A percentile compares a stretch with the other conserved stretches of the same genome.
Conservation (phyloP, 768 basidiomycete genomes). For the Rhizopogon vinicolor region DNA sequence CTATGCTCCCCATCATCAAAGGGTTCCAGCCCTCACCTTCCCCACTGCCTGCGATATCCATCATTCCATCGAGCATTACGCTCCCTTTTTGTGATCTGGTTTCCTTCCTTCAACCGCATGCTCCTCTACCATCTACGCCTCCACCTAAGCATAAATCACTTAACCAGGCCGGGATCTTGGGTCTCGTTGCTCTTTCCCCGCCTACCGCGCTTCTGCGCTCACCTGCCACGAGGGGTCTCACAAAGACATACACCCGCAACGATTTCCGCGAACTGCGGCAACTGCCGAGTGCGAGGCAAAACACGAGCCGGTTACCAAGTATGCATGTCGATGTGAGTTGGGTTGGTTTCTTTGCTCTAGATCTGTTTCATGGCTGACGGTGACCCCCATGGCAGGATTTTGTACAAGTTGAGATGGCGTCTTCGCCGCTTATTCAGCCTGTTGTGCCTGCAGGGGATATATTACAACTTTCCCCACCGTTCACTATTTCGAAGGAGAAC, state of each 20-base stretch:
- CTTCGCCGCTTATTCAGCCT: constrained; percentile 28
- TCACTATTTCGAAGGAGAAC: constrained; percentile 18
- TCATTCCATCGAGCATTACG: constrained; percentile 34
- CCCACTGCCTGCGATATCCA: constrained; percentile 20
- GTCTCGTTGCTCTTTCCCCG: constrained; percentile 63
- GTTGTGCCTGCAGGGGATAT: constrained; percentile 13
- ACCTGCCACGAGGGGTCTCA: constrained; percentile 70
- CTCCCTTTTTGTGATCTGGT: constrained; percentile 46
- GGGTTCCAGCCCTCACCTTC: constrained; percentile 14
- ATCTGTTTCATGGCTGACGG: neutral
- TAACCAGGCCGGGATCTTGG: constrained; percentile 51
- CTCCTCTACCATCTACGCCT: constrained; percentile 48
- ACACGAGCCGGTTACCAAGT: constrained; percentile 83
- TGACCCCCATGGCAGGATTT: neutral
- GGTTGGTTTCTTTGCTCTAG: constrained; percentile 6
- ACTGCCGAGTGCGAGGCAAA: constrained; percentile 64
- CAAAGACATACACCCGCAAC: constrained; percentile 77
- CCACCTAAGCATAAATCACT: constrained; percentile 33
- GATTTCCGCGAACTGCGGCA: constrained; percentile 78
- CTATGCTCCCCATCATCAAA: neutral
- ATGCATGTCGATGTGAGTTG: constrained; percentile 71
- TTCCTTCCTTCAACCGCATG: constrained; percentile 38
- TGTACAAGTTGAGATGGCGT: constrained; percentile 11
- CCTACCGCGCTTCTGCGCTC: constrained; percentile 66
- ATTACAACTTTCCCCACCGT: constrained; percentile 27